A percentile compares a stretch with the other conserved stretches of the same genome.
Evolutionary conservation across 148 eudicot species (phyloP).

Genomic region (Persicaria maculosa): DNA sequence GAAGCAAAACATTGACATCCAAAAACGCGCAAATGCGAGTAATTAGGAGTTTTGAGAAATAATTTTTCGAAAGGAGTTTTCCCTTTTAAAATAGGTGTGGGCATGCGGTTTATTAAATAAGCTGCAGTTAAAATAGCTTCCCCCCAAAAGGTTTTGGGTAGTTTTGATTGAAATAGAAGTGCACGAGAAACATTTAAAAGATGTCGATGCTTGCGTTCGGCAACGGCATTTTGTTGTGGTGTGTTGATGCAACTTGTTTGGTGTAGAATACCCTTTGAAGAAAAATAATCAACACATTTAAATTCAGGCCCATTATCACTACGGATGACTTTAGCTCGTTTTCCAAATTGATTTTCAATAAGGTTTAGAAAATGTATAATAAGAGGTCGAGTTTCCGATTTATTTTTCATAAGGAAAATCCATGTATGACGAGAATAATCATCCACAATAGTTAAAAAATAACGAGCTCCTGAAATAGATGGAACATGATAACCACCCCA

Average conservation of each 20-base stretch:
- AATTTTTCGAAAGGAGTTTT: too few relatives aligned
- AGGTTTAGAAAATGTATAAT: background rate
- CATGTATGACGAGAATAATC: background rate
- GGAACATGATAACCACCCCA: too few relatives aligned
- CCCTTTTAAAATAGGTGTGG: background rate
- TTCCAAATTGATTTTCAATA: background rate
- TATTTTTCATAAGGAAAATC: background rate
- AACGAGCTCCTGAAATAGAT: too few relatives aligned
- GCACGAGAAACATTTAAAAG: background rate
- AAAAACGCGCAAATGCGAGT: background rate
- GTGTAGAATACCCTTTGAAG: background rate
- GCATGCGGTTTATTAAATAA: background rate
- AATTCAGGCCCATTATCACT: background rate
- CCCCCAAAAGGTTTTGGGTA: background rate
- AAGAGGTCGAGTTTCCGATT: background rate
- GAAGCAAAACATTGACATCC: background rate
- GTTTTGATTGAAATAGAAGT: background rate
- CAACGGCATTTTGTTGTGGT: background rate
- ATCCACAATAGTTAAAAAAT: too few relatives aligned
- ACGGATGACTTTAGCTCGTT: background rate
- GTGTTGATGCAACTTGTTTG: background rate
- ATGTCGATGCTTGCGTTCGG: background rate
- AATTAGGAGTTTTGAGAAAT: background rate
- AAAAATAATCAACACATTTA: background rate
- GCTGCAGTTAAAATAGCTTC: background rate